phyloP scores from a whole-genome alignment of 2,329 filamentous ascomycete species.

The Zasmidium cellare region DNA sequence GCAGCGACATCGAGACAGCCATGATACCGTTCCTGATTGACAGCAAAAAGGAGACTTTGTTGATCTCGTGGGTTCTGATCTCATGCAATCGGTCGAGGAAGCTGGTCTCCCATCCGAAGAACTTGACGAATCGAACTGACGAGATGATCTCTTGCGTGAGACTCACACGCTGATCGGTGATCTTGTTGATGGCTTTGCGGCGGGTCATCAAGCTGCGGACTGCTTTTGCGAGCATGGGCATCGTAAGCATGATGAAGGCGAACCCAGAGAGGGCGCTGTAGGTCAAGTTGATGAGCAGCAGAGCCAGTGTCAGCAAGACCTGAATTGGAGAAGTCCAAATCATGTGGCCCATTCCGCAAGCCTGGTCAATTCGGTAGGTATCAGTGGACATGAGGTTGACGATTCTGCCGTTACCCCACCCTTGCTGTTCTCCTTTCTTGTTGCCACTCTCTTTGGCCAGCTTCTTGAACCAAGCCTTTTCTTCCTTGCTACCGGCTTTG shows the following conservation, averaged over 20 bases:
- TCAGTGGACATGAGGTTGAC: constrained; percentile 95
- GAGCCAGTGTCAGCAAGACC: constrained; percentile 73
- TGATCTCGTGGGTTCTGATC: constrained; percentile 75
- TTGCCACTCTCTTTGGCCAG: constrained; percentile 43
- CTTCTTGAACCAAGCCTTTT: constrained; percentile 54
- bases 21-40: constrained; percentile 83
- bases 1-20: constrained; percentile 79
- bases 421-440: constrained; percentile 65
- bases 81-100: constrained; percentile 75
- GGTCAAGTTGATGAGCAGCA: constrained; percentile 82
- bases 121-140: constrained; percentile 93
- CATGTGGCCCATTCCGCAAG: constrained; percentile 85
- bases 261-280: constrained; percentile 91
- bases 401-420: constrained; percentile 91
- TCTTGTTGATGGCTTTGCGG: constrained; percentile 80
- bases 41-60: constrained; percentile 78
- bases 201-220: constrained; percentile 75
- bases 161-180: constrained; percentile 89
- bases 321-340: constrained; percentile 83
- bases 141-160: constrained; percentile 90
- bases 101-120: constrained; percentile 89
- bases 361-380: constrained; percentile 88
- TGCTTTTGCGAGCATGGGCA: constrained; percentile 74
- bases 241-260: constrained; percentile 72
- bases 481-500: constrained; percentile 49